phyloP scores from a whole-genome alignment of 768 basidiomycete species.

The Sporobolomyces pararoseus region DNA sequence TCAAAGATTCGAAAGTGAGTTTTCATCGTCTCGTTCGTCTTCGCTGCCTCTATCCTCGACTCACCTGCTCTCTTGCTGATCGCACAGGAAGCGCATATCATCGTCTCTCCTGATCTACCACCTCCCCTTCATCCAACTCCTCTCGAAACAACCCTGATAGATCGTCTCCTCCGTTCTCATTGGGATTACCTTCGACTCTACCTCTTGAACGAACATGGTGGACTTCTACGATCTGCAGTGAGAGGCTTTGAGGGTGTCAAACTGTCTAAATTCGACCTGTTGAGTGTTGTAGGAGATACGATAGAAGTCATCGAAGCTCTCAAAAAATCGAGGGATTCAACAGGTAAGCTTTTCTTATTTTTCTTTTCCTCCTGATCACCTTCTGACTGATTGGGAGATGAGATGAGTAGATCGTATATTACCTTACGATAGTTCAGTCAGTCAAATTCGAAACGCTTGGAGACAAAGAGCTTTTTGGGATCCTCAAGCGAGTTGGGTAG shows the following conservation, averaged over 20 bases:
- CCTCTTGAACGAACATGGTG: constrained; percentile 30
- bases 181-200: constrained; percentile 32
- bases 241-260: constrained; percentile 29
- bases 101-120: constrained; percentile 25
- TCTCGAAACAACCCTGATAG: constrained; percentile 26
- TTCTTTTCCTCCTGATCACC: background rate
- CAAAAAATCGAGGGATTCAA: constrained; percentile 1
- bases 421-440: constrained; percentile 31
- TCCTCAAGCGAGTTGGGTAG: constrained; percentile 17
- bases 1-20: constrained; percentile 23
- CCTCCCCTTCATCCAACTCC: constrained; percentile 24
- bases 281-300: constrained; percentile 31
- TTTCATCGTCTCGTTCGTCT: background rate
- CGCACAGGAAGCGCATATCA: constrained; percentile 17
- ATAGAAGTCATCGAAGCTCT: constrained; percentile 24
- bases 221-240: constrained; percentile 30
- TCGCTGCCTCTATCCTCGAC: background rate
- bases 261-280: constrained; percentile 20
- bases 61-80: background rate
- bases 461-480: constrained; percentile 30
- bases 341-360: background rate
- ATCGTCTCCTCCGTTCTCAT: constrained; percentile 21
- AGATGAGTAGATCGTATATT: constrained; percentile 22
- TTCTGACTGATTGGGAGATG: background rate
- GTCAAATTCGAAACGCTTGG: constrained; percentile 34